Conservation (phyloP, 805 yeast genomes). For the Kazachstania bromeliacearum region DNA sequence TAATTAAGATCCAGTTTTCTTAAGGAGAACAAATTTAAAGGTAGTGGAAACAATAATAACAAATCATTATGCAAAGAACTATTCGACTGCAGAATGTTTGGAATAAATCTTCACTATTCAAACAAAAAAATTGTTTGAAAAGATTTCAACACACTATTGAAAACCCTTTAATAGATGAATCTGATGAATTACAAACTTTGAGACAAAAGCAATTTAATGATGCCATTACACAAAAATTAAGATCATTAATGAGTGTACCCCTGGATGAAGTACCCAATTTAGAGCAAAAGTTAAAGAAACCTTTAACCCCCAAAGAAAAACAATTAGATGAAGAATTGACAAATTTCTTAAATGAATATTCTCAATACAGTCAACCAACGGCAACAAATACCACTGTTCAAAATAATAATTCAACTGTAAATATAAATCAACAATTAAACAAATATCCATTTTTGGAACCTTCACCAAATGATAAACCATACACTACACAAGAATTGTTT, state of each 20-base stretch:
- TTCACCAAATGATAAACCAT: conserved; percentile 53
- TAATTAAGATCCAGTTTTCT: no score
- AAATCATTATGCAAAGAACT: background rate
- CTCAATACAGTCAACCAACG: conserved; percentile 13
- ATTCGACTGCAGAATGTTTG: background rate
- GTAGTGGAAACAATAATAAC: no score
- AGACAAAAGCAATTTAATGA: conserved; percentile 14
- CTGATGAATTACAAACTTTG: background rate
- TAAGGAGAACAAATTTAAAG: no score
- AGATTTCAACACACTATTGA: background rate
- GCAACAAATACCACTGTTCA: background rate
- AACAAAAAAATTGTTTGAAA: background rate
- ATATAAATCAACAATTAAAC: conserved; percentile 6
- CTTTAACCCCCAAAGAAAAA: conserved; percentile 19
- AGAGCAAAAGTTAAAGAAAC: conserved; percentile 4
- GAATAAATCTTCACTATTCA: no score
- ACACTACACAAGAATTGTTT: conserved; percentile 67
- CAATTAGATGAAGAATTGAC: conserved; percentile 26
- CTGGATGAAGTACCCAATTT: conserved; percentile 2
- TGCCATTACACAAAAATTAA: conserved; percentile 14
- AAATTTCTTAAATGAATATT: conserved; percentile 21
- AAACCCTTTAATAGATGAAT: background rate
- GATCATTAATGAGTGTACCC: conserved; percentile 4
- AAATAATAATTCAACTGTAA: background rate
- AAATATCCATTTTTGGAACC: conserved; percentile 52